Base-by-base conservation (phyloP, 805 yeast genomes). In the Suhomyces sp. region DNA sequence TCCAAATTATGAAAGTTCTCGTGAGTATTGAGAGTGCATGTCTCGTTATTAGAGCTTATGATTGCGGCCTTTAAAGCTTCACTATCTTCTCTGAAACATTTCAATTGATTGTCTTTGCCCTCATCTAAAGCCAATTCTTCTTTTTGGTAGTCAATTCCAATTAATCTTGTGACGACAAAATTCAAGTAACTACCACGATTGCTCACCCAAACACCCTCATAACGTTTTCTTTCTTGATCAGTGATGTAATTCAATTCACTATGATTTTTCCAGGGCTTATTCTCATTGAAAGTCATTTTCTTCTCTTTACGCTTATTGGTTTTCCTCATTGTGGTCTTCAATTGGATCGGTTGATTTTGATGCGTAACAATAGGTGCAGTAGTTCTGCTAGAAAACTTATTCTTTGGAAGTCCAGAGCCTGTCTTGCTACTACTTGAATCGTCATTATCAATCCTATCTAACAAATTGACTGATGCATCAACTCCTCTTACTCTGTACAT, bases 201-300 rank as follows among this genome's bases (percentile, higher is more conserved):
- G 21, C 95, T 79, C 0, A 83, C 95, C 96, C 96, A 93, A 11
- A 93, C 75, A 17, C 95, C 95, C 58, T 90, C 97, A 58, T 91
- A 93, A 24, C 98, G 63, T 54, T 88, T 88, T 40, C 86, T 72
- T 55, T 93, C 98, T 28, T 67, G 72, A 28, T 76, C 79, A 1
- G 75, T 68, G 22, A 72, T 65, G 56, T 44, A 67, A 54, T 43
- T 50, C 5, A 79, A 67, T 40, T 78, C 84, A 19, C 67, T 68
- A 58, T 88, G 97, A 50, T 82, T 80, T 50, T 90, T 88, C 96
- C 97, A 88, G 0, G 98, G 98, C 58, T 88, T 88, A 40, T 84
- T 86, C 50, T 83, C 95, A 53, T 90, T 83, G 58, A 90, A 88
- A 18, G 58, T 57, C 12, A 65, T 51, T 38, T 64, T 65, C 38